Percentiles rank a stretch among this genome's conserved stretches.
phyloP scores from a whole-genome alignment of 2,329 filamentous ascomycete species.

The Talaromyces sp. region DNA sequence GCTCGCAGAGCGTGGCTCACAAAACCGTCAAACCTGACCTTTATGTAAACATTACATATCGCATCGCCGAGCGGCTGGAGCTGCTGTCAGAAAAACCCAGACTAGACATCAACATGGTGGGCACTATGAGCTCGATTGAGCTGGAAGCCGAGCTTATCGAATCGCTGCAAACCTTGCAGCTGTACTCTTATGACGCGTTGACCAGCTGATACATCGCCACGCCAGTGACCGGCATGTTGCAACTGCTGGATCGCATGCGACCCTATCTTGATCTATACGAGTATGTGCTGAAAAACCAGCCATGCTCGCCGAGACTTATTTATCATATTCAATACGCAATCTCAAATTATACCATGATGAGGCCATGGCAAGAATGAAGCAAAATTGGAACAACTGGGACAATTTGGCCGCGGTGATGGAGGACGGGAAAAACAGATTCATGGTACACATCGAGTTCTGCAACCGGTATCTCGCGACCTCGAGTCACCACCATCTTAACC shows the following conservation, averaged over 20 bases:
- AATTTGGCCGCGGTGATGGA: not conserved
- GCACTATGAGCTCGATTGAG: not conserved
- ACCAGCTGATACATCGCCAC: not conserved
- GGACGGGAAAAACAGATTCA: not conserved
- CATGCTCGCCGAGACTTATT: not conserved
- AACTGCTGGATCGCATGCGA: not conserved
- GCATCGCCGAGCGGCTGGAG: not conserved
- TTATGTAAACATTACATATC: not conserved
- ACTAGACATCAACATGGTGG: not conserved
- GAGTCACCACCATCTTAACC: not conserved
- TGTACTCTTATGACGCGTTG: not conserved
- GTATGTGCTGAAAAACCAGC: not conserved
- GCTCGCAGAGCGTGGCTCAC: not conserved
- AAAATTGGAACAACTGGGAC: not conserved
- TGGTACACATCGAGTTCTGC: not conserved
- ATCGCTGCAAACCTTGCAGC: not conserved
- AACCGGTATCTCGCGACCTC: not conserved
- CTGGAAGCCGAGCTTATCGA: not conserved
- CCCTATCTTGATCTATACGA: not conserved
- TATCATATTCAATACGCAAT: not conserved
- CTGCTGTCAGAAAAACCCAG: not conserved
- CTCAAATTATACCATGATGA: not conserved
- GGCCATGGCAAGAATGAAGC: not conserved
- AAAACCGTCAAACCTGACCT: not conserved
- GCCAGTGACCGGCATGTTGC: not conserved